A percentile compares a stretch with the other conserved stretches of the same genome.
Conservation (phyloP, 1,284 basidiomycete genomes). For the Apiotrichum laibachii region DNA sequence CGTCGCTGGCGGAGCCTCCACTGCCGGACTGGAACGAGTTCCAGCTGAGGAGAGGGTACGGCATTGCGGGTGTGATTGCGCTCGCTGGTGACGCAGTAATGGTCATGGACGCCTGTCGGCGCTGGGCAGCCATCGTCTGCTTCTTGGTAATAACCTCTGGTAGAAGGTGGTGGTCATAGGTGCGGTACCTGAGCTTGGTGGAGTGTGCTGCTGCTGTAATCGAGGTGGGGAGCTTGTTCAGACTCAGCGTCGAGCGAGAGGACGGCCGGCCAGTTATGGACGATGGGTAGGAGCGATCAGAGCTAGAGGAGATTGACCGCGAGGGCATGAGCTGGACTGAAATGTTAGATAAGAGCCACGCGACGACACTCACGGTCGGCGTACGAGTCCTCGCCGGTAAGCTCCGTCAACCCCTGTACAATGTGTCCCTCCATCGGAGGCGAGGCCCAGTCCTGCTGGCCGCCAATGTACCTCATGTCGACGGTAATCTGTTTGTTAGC, state of each 20-base stretch:
- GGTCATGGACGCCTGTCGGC: not conserved
- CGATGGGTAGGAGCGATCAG: conserved; percentile 20
- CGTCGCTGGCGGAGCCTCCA: too few species aligned
- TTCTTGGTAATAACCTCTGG: conserved; percentile 11
- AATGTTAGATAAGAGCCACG: not conserved
- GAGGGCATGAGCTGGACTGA: conserved; percentile 30
- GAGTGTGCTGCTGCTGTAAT: conserved; percentile 15
- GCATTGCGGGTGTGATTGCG: too few species aligned
- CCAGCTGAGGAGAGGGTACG: too few species aligned
- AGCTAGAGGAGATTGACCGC: conserved; percentile 21
- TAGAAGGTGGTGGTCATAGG: conserved; percentile 35
- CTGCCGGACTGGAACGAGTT: too few species aligned
- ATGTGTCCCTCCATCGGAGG: conserved; percentile 47
- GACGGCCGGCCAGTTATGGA: conserved; percentile 3
- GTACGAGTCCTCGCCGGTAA: conserved; percentile 20
- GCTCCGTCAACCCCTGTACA: conserved; percentile 31
- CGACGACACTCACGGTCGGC: conserved; percentile 27
- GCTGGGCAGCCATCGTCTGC: not conserved
- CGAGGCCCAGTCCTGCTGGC: conserved; percentile 41
- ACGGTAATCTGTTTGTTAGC: conserved; percentile 39
- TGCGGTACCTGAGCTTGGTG: conserved; percentile 26
- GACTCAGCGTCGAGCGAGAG: conserved; percentile 4
- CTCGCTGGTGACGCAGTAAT: too few species aligned
- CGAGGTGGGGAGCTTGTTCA: conserved; percentile 8
- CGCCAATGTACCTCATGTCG: conserved; percentile 43